Evolutionary conservation across 2,329 filamentous ascomycete genomes (phyloP).

Genomic region (Nothomitra cinnamomea): DNA sequence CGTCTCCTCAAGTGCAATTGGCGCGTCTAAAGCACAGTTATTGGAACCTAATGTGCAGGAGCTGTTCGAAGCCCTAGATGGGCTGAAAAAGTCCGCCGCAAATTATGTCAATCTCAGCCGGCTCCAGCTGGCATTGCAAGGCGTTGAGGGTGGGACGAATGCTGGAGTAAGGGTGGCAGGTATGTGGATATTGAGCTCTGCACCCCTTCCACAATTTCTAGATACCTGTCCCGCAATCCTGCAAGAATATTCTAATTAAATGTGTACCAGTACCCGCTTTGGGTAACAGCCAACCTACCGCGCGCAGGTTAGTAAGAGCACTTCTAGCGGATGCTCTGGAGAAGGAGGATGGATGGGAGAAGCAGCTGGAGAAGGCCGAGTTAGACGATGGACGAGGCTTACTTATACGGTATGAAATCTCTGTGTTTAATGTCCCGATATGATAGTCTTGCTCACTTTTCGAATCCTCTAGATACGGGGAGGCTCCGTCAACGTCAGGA

Average conservation of each 20-base stretch:
- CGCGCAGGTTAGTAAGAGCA: conserved; percentile 41
- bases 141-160: conserved; percentile 26
- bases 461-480: conserved; percentile 6
- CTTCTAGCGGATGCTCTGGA: conserved; percentile 54
- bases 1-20: conserved; percentile 29
- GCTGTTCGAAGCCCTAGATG: conserved; percentile 40
- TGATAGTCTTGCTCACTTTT: background rate
- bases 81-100: conserved; percentile 43
- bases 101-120: conserved; percentile 50
- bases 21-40: conserved; percentile 26
- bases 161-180: conserved; percentile 29
- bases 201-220: background rate
- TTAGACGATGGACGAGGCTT: conserved; percentile 34
- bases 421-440: conserved; percentile 9
- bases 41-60: conserved; percentile 28
- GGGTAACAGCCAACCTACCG: conserved; percentile 14
- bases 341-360: conserved; percentile 48
- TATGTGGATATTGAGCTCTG: conserved; percentile 8
- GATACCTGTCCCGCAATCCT: conserved; percentile 30
- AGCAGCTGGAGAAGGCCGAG: conserved; percentile 35
- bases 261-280: conserved; percentile 20
- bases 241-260: conserved; percentile 40
- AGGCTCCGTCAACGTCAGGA: conserved; percentile 18
- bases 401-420: conserved; percentile 38
- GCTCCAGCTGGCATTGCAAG: conserved; percentile 52